Conservation (phyloP, 768 basidiomycete genomes). For the Leccinum incarnatum region DNA sequence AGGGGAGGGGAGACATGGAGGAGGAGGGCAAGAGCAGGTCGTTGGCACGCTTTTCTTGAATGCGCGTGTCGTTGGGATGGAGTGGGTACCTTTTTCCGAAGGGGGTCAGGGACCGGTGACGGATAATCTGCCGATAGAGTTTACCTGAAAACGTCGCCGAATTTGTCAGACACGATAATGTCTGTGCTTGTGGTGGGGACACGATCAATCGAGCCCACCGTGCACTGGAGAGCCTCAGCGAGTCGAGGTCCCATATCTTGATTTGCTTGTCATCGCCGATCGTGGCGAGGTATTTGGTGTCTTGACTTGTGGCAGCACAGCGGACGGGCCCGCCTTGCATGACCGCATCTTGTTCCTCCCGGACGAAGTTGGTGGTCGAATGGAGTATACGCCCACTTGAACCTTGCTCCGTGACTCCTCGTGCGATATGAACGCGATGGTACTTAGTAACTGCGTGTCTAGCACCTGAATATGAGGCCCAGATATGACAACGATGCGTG, state of each 20-base stretch:
- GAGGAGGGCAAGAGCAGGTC: constrained; percentile 17
- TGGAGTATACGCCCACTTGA: constrained; percentile 53
- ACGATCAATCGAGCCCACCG: constrained; percentile 43
- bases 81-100: constrained; percentile 57
- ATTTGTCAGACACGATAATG: constrained; percentile 88
- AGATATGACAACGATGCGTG: constrained; percentile 43
- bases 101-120: not conserved
- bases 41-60: constrained; percentile 28
- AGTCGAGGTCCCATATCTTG: constrained; percentile 67
- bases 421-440: not conserved
- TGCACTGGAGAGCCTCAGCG: constrained; percentile 53
- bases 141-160: constrained; percentile 89
- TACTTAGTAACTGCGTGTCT: constrained; percentile 51
- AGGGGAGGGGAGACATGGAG: too few species aligned
- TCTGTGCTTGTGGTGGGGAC: constrained; percentile 45
- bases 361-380: constrained; percentile 40
- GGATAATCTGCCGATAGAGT: constrained; percentile 7
- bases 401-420: constrained; percentile 12
- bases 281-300: constrained; percentile 52
- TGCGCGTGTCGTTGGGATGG: constrained; percentile 23
- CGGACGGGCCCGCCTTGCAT: constrained; percentile 56
- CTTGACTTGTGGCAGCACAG: constrained; percentile 51
- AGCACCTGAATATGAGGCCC: constrained; percentile 66
- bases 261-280: constrained; percentile 79
- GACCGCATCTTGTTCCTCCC: constrained; percentile 31